Evolutionary conservation across 1,139 yeast genomes (phyloP).

Genomic region (Pichia kudriavzevii): DNA sequence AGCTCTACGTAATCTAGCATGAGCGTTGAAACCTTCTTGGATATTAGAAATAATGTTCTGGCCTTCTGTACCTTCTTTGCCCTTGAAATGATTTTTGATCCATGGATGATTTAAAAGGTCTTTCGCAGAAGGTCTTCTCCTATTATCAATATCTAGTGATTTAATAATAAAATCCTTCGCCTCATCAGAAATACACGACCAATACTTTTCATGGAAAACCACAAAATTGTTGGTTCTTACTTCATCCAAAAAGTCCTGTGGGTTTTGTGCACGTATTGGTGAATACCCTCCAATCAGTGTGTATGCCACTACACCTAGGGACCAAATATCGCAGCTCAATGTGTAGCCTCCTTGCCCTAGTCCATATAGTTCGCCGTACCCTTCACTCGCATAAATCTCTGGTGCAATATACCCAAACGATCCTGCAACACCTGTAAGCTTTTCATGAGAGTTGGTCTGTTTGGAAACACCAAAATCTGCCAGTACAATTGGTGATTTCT

Average conservation of each 20-base stretch:
- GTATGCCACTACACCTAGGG: slow-evolving; percentile 66
- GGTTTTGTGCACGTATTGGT: slow-evolving; percentile 82
- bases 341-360: slow-evolving; percentile 54
- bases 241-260: slow-evolving; percentile 72
- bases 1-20: slow-evolving; percentile 77
- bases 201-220: slow-evolving; percentile 78
- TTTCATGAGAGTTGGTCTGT: slow-evolving; percentile 42
- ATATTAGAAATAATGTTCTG: slow-evolving; percentile 33
- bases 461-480: slow-evolving; percentile 59
- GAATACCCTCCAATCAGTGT: slow-evolving; percentile 88
- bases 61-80: slow-evolving; percentile 10
- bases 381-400: slow-evolving; percentile 46
- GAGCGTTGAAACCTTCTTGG: slow-evolving; percentile 74
- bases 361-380: slow-evolving; percentile 30
- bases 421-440: slow-evolving; percentile 55
- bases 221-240: slow-evolving; percentile 64
- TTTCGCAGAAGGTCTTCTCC: slow-evolving; percentile 70
- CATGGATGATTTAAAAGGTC: slow-evolving; percentile 75
- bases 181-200: slow-evolving; percentile 68
- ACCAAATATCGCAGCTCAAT: slow-evolving; percentile 53
- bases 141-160: slow-evolving; percentile 77
- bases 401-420: slow-evolving; percentile 58
- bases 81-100: slow-evolving; percentile 47
- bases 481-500: slow-evolving; percentile 46
- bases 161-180: slow-evolving; percentile 77